phyloP scores from a whole-genome alignment of 345 rosid species.

The Erodium maritimum region DNA sequence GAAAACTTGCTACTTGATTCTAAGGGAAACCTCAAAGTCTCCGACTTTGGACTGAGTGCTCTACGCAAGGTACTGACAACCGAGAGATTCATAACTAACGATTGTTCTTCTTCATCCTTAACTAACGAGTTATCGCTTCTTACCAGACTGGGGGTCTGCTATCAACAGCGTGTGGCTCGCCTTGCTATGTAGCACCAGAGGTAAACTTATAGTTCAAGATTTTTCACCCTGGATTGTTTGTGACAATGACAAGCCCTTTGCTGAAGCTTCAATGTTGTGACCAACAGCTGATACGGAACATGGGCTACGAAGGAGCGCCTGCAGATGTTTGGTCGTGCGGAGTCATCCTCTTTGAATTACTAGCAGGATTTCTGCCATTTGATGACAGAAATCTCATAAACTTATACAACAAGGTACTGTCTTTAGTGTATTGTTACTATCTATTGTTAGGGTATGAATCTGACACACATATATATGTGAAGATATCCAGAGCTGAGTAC shows the following conservation, averaged over 20 bases:
- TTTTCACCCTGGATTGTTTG: background rate
- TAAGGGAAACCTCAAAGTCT: slow-evolving; percentile 70
- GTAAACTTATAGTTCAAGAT: slow-evolving; percentile 18
- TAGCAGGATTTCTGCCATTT: slow-evolving; percentile 65
- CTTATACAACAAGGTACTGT: slow-evolving; percentile 51
- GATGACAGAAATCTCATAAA: slow-evolving; percentile 56
- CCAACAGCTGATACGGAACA: slow-evolving; percentile 56
- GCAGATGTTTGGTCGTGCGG: slow-evolving; percentile 98
- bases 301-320: slow-evolving; percentile 71
- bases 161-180: slow-evolving; percentile 87
- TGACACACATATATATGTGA: slow-evolving; percentile 5
- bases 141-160: slow-evolving; percentile 64
- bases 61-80: slow-evolving; percentile 36
- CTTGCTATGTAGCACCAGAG: slow-evolving; percentile 91
- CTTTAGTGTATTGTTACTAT: background rate
- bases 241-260: slow-evolving; percentile 1
- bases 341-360: slow-evolving; percentile 74
- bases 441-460: background rate
- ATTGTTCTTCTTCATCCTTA: background rate
- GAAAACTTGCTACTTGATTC: slow-evolving; percentile 69
- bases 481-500: slow-evolving; percentile 65
- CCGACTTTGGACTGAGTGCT: slow-evolving; percentile 82
- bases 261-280: slow-evolving; percentile 7
- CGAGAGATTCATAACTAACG: background rate
- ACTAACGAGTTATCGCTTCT: background rate